Base-by-base conservation (phyloP, 495 filamentous ascomycete species). In the Podospora sp. region DNA sequence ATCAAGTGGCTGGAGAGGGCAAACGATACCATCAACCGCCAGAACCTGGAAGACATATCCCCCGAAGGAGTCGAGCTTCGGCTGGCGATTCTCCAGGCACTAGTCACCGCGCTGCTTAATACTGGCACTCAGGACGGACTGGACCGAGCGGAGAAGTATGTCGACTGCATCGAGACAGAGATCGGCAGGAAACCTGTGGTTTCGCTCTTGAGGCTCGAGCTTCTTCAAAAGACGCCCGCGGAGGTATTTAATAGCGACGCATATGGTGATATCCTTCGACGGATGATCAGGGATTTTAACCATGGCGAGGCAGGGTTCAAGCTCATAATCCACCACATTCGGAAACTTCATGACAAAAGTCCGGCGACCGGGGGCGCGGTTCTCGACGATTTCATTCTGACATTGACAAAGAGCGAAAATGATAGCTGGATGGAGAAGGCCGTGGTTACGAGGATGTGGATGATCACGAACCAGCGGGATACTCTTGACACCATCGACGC, bases 1-100 rank as follows among this genome's bases (percentile, higher is more conserved):
- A 74, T 83, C 7, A 87, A 85, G 73, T 97, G 93, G 94, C 76
- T 97, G n/a, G 84, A 89, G 62, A 83, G 89, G 65, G 87, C 92
- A 4, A 79, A 87, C 62, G 82, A 89, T 21, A 73, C 86, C 46
- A 80, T 94, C 36, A 78, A 84, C 64, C 70, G 70, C 49, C 85
- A 87, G 62, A 81, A 84, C n/a, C 65, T 87, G 1, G 82, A 88
- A 22, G 73, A 75, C 29, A 76, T 90, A 21, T 88, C 89, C 53
- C 75, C 79, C 46, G 83, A 89, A 69, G 87, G 85, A 26, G 77
- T 81, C 16, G 89, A 94, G 58, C 81, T 93, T 63, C 82, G 85
- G 63, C 76, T 92, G 40, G 84, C 87, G 24, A 85, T 93, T 62
- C 80, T 89, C 46, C 90, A 92, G 71, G 83, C 80, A 3, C 73